Percentiles rank a stretch among this genome's conserved stretches.
phyloP scores from a whole-genome alignment of 257 asterid species.

The Prunella vulgaris region DNA sequence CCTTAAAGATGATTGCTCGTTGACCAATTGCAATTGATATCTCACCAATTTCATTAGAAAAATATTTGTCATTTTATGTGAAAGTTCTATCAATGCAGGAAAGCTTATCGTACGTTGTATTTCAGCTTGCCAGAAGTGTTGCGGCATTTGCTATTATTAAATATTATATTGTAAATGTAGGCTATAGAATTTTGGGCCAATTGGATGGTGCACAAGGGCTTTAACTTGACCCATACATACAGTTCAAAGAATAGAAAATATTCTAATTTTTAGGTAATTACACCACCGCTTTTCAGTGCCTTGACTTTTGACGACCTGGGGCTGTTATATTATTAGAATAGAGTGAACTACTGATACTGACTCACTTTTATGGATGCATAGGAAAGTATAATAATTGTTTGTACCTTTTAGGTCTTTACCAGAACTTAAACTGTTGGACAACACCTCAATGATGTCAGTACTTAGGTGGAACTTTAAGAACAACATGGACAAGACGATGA shows the following conservation, averaged over 20 bases:
- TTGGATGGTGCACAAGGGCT: neutral
- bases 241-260: neutral
- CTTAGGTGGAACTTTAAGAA: conserved; percentile 83
- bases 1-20: neutral
- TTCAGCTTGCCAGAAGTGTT: neutral
- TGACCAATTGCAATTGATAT: neutral
- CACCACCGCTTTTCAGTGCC: neutral
- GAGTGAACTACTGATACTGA: neutral
- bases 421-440: conserved; percentile 56
- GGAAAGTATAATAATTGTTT: neutral
- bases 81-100: neutral
- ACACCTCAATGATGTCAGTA: conserved; percentile 57
- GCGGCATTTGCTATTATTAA: neutral
- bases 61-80: neutral
- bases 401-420: conserved; percentile 65
- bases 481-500: conserved; percentile 74
- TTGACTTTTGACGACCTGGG: neutral
- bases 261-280: neutral
- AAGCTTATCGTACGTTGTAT: neutral
- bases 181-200: neutral
- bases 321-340: neutral
- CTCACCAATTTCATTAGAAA: neutral
- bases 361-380: conserved; percentile 16
- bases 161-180: neutral
- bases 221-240: neutral